Percentiles rank a stretch among this genome's conserved stretches.
phyloP scores from a whole-genome alignment of 495 filamentous ascomycete genomes.

The Cercophora sp. region DNA sequence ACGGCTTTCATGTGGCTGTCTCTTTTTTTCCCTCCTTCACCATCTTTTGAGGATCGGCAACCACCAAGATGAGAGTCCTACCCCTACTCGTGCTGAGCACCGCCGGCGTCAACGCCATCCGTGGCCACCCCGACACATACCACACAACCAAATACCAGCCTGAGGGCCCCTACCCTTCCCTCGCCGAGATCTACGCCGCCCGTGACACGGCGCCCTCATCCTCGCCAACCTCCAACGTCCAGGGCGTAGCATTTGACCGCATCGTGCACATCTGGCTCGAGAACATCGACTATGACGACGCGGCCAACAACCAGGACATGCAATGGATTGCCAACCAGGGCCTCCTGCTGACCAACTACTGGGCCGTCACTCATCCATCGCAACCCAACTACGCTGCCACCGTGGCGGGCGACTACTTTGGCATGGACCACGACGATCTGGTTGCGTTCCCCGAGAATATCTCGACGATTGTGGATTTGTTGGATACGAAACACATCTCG shows the following conservation, averaged over 20 bases:
- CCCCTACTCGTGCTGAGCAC: too few relatives aligned
- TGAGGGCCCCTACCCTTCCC: too few relatives aligned
- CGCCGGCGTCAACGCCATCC: too few relatives aligned
- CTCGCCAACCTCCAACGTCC: constrained; percentile 56
- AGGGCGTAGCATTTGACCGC: constrained; percentile 62
- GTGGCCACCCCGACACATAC: too few relatives aligned
- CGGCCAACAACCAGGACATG: constrained; percentile 25
- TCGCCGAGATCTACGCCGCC: not conserved
- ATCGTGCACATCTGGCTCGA: constrained; percentile 69
- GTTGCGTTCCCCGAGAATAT: constrained; percentile 54
- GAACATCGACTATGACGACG: constrained; percentile 56
- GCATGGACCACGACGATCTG: constrained; percentile 64
- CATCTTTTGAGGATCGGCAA: too few relatives aligned
- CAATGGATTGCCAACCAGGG: constrained; percentile 57
- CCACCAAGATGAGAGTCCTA: too few relatives aligned
- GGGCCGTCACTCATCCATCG: constrained; percentile 60
- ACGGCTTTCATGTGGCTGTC: too few relatives aligned
- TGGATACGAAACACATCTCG: constrained; percentile 62
- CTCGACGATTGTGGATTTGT: constrained; percentile 64
- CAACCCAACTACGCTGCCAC: constrained; percentile 68
- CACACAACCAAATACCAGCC: too few relatives aligned
- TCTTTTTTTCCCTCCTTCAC: too few relatives aligned
- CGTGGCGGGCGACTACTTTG: constrained; percentile 62
- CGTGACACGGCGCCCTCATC: constrained; percentile 1
- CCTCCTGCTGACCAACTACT: constrained; percentile 63